These are phyloP conservation scores for Aspergillus panamensis DNA, from an alignment of 495 filamentous ascomycete species.

Conservation along the genomic window DNA sequence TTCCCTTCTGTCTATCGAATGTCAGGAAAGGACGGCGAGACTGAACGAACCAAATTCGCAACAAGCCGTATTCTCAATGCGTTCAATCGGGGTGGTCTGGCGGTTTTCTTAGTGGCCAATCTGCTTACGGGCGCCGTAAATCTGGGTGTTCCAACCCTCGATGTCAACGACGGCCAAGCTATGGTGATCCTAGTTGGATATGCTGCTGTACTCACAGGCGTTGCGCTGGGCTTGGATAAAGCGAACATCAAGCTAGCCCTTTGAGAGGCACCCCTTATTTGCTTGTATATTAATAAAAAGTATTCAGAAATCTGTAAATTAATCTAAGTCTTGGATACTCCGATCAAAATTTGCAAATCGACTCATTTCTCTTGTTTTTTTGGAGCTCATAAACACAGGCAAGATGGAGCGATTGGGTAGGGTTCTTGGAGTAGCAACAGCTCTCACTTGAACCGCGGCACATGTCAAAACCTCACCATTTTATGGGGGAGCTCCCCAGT, in stretches of 20 bases:
- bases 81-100: slow-evolving; percentile 85
- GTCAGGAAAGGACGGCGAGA: slow-evolving; percentile 37
- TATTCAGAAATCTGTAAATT: not conserved
- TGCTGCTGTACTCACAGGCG: slow-evolving; percentile 56
- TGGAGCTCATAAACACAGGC: too few relatives aligned
- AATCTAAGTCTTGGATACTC: not conserved
- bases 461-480: not conserved
- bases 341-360: too few relatives aligned
- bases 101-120: slow-evolving; percentile 85
- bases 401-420: not conserved
- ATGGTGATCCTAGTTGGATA: slow-evolving; percentile 76
- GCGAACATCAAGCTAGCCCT: slow-evolving; percentile 71
- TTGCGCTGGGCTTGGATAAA: slow-evolving; percentile 69
- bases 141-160: slow-evolving; percentile 74
- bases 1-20: slow-evolving; percentile 69
- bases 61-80: slow-evolving; percentile 76
- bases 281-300: not conserved
- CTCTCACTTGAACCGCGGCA: not conserved
- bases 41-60: slow-evolving; percentile 60
- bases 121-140: slow-evolving; percentile 86
- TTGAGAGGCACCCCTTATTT: slow-evolving; percentile 13
- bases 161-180: slow-evolving; percentile 55
- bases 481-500: not conserved
- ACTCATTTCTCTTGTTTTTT: too few relatives aligned
- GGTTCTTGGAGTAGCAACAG: not conserved